Evolutionary conservation across 495 filamentous ascomycete species (phyloP).

Genomic region (Penicillium daleae): DNA sequence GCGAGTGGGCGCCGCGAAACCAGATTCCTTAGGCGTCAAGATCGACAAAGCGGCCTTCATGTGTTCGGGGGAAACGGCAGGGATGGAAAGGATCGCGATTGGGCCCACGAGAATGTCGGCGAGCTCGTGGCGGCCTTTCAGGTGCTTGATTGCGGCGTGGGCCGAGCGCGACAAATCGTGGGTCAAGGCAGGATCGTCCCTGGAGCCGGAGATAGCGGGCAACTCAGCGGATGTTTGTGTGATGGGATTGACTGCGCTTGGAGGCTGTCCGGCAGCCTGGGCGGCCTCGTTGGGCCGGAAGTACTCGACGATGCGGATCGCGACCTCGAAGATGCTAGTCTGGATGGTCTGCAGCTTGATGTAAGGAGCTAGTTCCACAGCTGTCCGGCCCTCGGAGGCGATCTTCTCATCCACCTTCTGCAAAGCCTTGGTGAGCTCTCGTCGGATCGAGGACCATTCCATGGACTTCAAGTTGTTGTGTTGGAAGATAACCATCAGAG

Average conservation of each 20-base stretch:
- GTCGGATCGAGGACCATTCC: constrained; percentile 86
- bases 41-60: constrained; percentile 76
- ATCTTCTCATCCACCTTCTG: constrained; percentile 64
- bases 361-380: constrained; percentile 51
- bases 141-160: constrained; percentile 59
- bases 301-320: constrained; percentile 83
- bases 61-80: constrained; percentile 78
- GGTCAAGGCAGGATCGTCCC: constrained; percentile 57
- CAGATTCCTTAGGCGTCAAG: constrained; percentile 67
- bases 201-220: constrained; percentile 32
- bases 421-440: constrained; percentile 75
- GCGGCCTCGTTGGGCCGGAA: constrained; percentile 63
- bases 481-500: constrained; percentile 90
- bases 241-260: constrained; percentile 47
- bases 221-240: constrained; percentile 48
- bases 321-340: constrained; percentile 85
- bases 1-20: constrained; percentile 77
- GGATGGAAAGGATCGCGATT: constrained; percentile 77
- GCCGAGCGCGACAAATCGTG: constrained; percentile 78
- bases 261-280: constrained; percentile 27
- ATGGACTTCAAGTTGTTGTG: constrained; percentile 90
- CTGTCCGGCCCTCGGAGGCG: constrained; percentile 47
- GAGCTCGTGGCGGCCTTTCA: constrained; percentile 64
- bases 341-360: constrained; percentile 82
- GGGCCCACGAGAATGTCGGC: constrained; percentile 81